Percentiles rank a stretch among this genome's conserved stretches.
These are phyloP conservation scores for Zymoseptoria tritici DNA, from an alignment of 2,329 filamentous ascomycete genomes.

Conservation along the genomic window DNA sequence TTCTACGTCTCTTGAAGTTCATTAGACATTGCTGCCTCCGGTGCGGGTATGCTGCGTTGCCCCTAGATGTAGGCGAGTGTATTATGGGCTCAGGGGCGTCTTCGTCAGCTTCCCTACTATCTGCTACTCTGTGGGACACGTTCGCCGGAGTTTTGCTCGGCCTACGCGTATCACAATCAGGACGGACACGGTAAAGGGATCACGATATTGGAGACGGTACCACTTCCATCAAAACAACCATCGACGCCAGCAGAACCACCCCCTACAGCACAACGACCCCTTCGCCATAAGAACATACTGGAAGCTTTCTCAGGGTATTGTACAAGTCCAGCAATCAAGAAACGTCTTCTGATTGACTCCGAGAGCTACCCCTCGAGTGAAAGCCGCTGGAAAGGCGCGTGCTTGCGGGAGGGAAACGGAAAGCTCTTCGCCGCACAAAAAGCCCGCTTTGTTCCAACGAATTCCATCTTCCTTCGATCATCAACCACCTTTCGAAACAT, in stretches of 20 bases:
- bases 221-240: neutral
- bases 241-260: neutral
- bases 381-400: neutral
- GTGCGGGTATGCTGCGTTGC: too few relatives aligned
- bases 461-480: neutral
- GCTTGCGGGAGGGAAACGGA: neutral
- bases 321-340: neutral
- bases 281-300: neutral
- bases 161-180: too few relatives aligned
- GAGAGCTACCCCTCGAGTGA: neutral
- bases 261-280: neutral
- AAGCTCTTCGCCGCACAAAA: neutral
- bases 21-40: neutral
- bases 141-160: too few relatives aligned
- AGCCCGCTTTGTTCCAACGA: neutral
- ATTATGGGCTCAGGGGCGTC: too few relatives aligned
- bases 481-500: neutral
- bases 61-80: too few relatives aligned
- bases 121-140: too few relatives aligned
- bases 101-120: too few relatives aligned
- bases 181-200: too few relatives aligned
- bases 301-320: neutral
- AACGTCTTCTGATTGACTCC: neutral
- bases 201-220: too few relatives aligned
- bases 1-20: too few relatives aligned